These are phyloP conservation scores for Echinosophora koreensis DNA, from an alignment of 306 rosid genomes.

Conservation along the genomic window DNA sequence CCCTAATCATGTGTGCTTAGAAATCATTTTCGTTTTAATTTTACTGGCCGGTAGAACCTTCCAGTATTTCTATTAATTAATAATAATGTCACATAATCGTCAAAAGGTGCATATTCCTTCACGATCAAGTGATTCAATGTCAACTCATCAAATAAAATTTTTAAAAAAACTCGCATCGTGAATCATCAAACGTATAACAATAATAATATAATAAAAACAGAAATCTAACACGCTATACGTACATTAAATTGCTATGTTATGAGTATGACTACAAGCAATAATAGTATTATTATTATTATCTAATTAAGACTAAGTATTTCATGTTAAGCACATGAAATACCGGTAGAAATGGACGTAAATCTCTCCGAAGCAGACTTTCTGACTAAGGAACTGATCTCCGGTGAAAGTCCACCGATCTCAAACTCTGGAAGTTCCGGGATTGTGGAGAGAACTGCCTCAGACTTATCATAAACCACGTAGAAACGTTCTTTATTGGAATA, in stretches of 20 bases:
- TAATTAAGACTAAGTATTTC: background rate
- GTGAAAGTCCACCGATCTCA: constrained; percentile 65
- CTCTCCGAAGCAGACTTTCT: constrained; percentile 69
- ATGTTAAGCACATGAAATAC: constrained; percentile 66
- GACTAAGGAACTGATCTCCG: constrained; percentile 72
- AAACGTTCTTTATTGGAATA: constrained; percentile 55
- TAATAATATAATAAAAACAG: background rate
- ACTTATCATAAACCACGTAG: constrained; percentile 66
- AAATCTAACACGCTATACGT: too few species aligned
- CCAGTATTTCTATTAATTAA: background rate
- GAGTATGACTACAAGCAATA: background rate
- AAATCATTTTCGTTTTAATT: background rate
- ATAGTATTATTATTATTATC: background rate
- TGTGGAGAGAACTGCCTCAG: constrained; percentile 64
- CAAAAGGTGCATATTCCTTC: background rate
- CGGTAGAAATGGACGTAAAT: constrained; percentile 57
- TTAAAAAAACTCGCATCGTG: constrained; percentile 37
- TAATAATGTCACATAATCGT: background rate
- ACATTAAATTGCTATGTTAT: too few species aligned
- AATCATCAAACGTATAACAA: constrained; percentile 23
- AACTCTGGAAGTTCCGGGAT: constrained; percentile 81
- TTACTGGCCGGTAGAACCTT: background rate
- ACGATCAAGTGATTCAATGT: background rate
- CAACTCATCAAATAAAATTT: constrained; percentile 2
- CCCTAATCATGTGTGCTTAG: background rate